Base-by-base conservation (phyloP, 2,329 filamentous ascomycete species). In the Chaetomium sp. region DNA sequence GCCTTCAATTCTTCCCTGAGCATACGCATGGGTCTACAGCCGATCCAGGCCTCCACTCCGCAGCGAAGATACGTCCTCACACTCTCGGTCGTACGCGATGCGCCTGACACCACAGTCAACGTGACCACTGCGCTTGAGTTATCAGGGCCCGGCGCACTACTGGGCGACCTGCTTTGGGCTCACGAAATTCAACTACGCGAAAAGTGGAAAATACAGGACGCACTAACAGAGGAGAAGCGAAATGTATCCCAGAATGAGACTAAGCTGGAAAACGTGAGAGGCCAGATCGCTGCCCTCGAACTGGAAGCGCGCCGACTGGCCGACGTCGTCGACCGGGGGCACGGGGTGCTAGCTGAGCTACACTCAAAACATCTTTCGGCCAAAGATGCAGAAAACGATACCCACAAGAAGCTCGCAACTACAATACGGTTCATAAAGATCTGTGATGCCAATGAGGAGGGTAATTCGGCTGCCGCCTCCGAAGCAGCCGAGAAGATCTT, bases 11-110 rank as follows among this genome's bases (percentile, higher is more conserved):
- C n/a, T n/a, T n/a, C 5, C 12, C 21, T 51, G 23, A 25, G n/a
- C 6, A 56, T 63, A 6, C 3, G 25, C 13, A 45, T 63, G n/a
- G n/a, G 13, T 19, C 35, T 58, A 8, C 47, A 63, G 21, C 21
- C 33, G 6, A 47, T 53, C 21, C 35, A 9, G 27, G 13, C 61
- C 1, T 35, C 55, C n/a, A 8, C 61, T 5, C 53, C 33, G 7
- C 61, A 63, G 19, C 49, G 49, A 16, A 31, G 25, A n/a, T 59
- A 58, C n/a, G 25, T 31, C 13, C 45, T 63, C 25, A 58, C 53
- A 23, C 47, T 49, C 16, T 16, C 4, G 6, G 25, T n/a, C 16
- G 8, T 57, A 16, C 38, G 23, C 4, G 49, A 45, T 1, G 7
- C 13, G 2, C 33, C 55, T 2, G 7, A 2, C n/a, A 12, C 3